These are phyloP conservation scores for Tagetes patula DNA, from an alignment of 129 eudicot species.

Conservation along the genomic window DNA sequence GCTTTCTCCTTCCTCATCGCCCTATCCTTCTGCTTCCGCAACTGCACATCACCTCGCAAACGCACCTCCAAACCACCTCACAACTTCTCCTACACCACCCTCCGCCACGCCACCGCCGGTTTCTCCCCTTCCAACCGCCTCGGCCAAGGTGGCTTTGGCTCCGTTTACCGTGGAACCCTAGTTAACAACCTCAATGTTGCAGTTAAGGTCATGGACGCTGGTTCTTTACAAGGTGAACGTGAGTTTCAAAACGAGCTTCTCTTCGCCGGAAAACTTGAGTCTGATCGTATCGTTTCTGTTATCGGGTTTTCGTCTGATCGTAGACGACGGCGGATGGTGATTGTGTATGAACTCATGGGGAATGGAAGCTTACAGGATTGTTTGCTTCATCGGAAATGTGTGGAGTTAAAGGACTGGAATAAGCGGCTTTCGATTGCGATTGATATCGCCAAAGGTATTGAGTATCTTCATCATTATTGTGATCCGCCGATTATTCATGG, in stretches of 20 bases:
- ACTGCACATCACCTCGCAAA: conserved; percentile 43
- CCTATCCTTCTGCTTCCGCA: conserved; percentile 69
- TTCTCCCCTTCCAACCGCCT: conserved; percentile 71
- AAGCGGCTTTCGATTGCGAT: conserved; percentile 52
- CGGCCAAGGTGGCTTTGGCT: conserved; percentile 94
- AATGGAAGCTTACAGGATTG: conserved; percentile 94
- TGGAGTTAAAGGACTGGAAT: conserved; percentile 62
- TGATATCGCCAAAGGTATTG: conserved; percentile 78
- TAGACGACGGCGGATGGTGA: conserved; percentile 68
- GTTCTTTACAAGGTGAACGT: conserved; percentile 92
- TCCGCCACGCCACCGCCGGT: conserved; percentile 75
- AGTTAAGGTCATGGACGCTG: conserved; percentile 86
- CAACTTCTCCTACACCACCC: conserved; percentile 71
- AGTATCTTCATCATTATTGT: conserved; percentile 78
- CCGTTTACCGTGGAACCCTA: conserved; percentile 74
- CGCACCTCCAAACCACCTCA: conserved; percentile 69
- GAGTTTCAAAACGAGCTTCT: conserved; percentile 91
- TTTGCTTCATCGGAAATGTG: conserved; percentile 59
- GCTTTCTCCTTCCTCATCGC: conserved; percentile 60
- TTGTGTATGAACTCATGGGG: conserved; percentile 80
- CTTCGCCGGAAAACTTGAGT: conserved; percentile 65
- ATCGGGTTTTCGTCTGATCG: conserved; percentile 76
- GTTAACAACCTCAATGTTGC: conserved; percentile 45
- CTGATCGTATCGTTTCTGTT: conserved; percentile 47
- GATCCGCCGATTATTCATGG: conserved; percentile 88